These are phyloP conservation scores for Clarireedia paspali DNA, from an alignment of 2,329 filamentous ascomycete genomes.

Conservation along the genomic window DNA sequence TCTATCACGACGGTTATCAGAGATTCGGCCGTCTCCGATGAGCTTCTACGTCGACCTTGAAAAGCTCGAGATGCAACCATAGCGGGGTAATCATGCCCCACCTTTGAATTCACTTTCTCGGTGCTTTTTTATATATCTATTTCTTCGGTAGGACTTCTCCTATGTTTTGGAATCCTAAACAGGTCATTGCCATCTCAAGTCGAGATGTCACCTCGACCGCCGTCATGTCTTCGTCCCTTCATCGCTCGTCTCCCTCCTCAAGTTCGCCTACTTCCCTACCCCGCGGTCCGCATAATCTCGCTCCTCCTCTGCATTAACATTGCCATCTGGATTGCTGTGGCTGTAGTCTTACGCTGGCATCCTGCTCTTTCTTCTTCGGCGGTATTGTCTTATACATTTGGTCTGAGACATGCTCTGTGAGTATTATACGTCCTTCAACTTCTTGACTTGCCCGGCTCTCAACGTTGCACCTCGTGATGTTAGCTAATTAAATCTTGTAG, in stretches of 20 bases:
- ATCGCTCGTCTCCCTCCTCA: constrained; percentile 7
- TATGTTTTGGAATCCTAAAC: neutral
- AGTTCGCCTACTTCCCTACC: constrained; percentile 17
- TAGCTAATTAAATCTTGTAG: neutral
- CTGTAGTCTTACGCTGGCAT: constrained; percentile 44
- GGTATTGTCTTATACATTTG: constrained; percentile 78
- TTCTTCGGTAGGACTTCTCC: neutral
- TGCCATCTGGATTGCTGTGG: constrained; percentile 47
- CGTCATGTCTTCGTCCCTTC: constrained; percentile 6
- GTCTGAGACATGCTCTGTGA: constrained; percentile 77
- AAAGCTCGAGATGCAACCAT: too few relatives aligned
- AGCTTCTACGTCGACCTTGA: too few relatives aligned
- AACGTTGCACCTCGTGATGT: neutral
- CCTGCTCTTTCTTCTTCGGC: constrained; percentile 67
- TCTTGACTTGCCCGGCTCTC: neutral
- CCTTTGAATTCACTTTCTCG: neutral
- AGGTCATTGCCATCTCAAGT: neutral
- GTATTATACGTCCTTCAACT: neutral
- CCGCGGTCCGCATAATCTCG: constrained; percentile 38
- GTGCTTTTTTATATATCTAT: too few relatives aligned
- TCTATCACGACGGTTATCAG: too few relatives aligned
- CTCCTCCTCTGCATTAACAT: constrained; percentile 45
- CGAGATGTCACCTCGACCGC: constrained; percentile 5
- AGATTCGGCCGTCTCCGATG: too few relatives aligned
- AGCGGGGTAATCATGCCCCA: neutral